Base-by-base conservation (phyloP, 1,284 basidiomycete species). In the Ceratobasidium sp. region DNA sequence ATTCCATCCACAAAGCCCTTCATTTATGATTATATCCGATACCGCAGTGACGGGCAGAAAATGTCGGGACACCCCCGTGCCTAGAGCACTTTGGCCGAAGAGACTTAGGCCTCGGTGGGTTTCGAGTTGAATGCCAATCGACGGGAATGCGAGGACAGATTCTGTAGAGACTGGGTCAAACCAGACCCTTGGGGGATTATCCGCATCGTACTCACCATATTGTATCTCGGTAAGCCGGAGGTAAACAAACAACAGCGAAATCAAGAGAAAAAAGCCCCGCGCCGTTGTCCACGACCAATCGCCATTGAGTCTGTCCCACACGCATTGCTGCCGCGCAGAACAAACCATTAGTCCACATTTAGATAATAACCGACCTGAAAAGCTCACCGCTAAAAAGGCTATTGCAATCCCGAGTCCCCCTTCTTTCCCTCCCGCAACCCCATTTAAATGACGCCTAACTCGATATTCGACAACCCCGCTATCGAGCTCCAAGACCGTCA, bases 121-220 rank as follows among this genome's bases (percentile, higher is more conserved):
- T 76, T 91, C 87, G 1, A 91, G 76, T 74, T 91, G 89, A 39
- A 91, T 78, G 13, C 90, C 89, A 68, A 87, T 83, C 0, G 81
- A 78, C 14, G 86, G 86, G 52, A 90, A 75, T 23, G 88, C 79
- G 44, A 90, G 76, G 2, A 91, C 78, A 29, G 88, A 89, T 77
- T 91, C 90, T 91, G 67, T 4, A 19, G 42, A 3, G 16, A 46
- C 19, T n/a, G 4, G 19, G 19, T 21, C 42, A 46, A n/a, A 7
- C 4, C 19, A 21, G 39, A 41, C 39, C 16, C 16, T 14, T 3
- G 21, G 33, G 39, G 1, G 13, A 42, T 36, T 57, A 50, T 29
- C 62, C 77, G 25, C 23, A 29, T 2, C 7, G 4, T 4, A 33
- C 27, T 4, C 23, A 62, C 59, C 59, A 41, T 62, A 21, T 23